Base-by-base conservation (phyloP, 805 yeast species). In the Starmerella sp. region DNA sequence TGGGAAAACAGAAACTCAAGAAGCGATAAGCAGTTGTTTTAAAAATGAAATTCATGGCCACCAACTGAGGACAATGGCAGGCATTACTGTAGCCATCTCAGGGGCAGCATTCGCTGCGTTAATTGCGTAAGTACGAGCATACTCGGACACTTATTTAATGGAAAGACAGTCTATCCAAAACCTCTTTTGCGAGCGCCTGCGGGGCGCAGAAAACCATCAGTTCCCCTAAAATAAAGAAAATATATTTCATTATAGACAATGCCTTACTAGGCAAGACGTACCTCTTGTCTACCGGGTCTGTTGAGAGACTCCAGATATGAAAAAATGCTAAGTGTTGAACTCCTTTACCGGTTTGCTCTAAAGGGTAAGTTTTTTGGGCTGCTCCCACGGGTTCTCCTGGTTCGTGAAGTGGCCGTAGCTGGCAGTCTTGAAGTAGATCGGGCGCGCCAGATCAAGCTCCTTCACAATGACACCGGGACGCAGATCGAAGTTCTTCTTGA, bases 341-440 rank as follows among this genome's bases (percentile, higher is more conserved):
- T 53, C 34, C 39, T 15, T 44, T 49, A 34, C 28, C 47, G 31
- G 45, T 38, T 32, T 30, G 53, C 34, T 14, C 32, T 49, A 73
- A 52, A 71, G 61, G 63, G 69, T 60, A 61, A 73, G 72, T 65
- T 66, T 64, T 59, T 68, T 88, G 76, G 97, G 96, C 77, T 86
- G 82, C 81, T 93, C 99, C 99, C 99, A 93, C 69, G 96, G 78
- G 83, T 88, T 86, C 71, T 83, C 84, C 81, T 91, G 99, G 85
- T 93, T 87, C 72, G 99, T 93, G 86, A 93, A 93, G 78, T 93
- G 99, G 73, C 99, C 99, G 75, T 93, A 91, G 55, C 96, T 85
- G 68, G 99, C 99, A 67, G 99, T 93, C 84, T 91, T 86, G 79
- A 88, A 82, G 82, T 93, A 93, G 76, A 93, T 93, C 75, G 99